phyloP scores from a whole-genome alignment of 2,329 filamentous ascomycete species.

The Myriosclerotinia scirpicola region DNA sequence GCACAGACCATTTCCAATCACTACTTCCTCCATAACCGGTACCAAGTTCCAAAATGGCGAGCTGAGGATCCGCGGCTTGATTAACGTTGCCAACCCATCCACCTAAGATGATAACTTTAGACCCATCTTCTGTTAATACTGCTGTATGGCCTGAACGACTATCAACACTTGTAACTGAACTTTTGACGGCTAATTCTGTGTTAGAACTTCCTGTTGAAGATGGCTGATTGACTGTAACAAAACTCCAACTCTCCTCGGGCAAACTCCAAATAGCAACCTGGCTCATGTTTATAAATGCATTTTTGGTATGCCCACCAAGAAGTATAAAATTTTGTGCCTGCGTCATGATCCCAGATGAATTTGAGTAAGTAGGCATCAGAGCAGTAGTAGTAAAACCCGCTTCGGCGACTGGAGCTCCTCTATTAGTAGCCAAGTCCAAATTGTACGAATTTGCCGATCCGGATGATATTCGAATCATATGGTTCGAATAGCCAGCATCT shows the following conservation, averaged over 20 bases:
- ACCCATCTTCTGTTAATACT: constrained; percentile 75
- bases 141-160: constrained; percentile 88
- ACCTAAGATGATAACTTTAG: constrained; percentile 74
- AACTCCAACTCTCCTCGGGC: constrained; percentile 84
- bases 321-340: constrained; percentile 79
- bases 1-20: constrained; percentile 70
- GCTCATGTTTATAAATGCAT: constrained; percentile 92
- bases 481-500: constrained; percentile 73
- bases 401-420: constrained; percentile 69
- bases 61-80: constrained; percentile 76
- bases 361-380: constrained; percentile 67
- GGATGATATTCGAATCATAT: constrained; percentile 67
- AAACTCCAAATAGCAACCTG: constrained; percentile 83
- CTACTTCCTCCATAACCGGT: constrained; percentile 70
- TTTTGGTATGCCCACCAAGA: constrained; percentile 79
- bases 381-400: constrained; percentile 84
- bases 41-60: constrained; percentile 74
- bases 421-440: constrained; percentile 47
- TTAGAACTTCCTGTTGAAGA: constrained; percentile 40
- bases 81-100: constrained; percentile 87
- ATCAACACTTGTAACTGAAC: constrained; percentile 48
- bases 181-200: constrained; percentile 57
- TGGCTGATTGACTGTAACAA: constrained; percentile 62
- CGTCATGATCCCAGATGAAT: constrained; percentile 62
- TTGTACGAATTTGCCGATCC: constrained; percentile 45